Percentiles rank a stretch among this genome's conserved stretches.
Evolutionary conservation across 768 basidiomycete species (phyloP).

Genomic region (Pleurotus sapidus): DNA sequence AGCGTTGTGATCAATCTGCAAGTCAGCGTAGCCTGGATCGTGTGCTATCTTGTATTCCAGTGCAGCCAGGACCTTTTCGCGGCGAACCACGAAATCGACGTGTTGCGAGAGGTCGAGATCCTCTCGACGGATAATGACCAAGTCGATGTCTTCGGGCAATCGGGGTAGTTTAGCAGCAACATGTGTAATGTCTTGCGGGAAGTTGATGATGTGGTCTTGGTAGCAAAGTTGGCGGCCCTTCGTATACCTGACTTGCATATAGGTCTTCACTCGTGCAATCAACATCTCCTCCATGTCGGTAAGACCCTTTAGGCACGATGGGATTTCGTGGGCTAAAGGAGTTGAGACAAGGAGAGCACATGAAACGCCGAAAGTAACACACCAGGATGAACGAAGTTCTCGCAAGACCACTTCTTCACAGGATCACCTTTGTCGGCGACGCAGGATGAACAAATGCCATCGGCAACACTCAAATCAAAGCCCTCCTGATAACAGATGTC

Average conservation of each 20-base stretch:
- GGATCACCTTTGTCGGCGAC: background rate
- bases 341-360: background rate
- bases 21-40: no score
- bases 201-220: conserved; percentile 13
- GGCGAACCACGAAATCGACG: conserved; percentile 11
- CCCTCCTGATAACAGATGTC: background rate
- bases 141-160: conserved; percentile 17
- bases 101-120: conserved; percentile 11
- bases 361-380: no score
- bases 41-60: background rate
- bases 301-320: background rate
- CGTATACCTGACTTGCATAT: conserved; percentile 8
- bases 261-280: conserved; percentile 8
- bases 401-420: background rate
- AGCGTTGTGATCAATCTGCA: background rate
- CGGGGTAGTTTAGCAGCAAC: conserved; percentile 11
- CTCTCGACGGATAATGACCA: conserved; percentile 13
- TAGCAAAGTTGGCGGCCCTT: conserved; percentile 11
- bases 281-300: conserved; percentile 17
- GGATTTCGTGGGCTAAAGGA: background rate
- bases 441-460: background rate
- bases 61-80: background rate
- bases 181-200: conserved; percentile 14
- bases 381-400: background rate
- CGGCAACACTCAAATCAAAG: background rate